phyloP scores from a whole-genome alignment of 805 yeast species.

The Suhomyces canberraensis region DNA sequence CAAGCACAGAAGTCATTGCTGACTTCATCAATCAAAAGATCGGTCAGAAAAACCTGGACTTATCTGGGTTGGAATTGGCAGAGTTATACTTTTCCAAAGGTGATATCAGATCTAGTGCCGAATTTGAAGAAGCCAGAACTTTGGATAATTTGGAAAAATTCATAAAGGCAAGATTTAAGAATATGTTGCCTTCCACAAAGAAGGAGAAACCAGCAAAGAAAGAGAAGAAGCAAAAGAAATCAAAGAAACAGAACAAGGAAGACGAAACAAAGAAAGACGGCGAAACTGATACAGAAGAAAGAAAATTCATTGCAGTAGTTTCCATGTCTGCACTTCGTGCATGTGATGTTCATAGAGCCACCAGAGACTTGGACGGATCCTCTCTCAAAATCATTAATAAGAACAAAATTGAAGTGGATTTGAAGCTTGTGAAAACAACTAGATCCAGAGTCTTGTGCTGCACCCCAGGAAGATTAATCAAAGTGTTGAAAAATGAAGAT shows the following conservation, averaged over 20 bases:
- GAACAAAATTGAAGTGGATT: conserved; percentile 66
- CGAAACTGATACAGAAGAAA: conserved; percentile 18
- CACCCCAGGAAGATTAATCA: conserved; percentile 59
- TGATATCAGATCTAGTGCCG: conserved; percentile 61
- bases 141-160: conserved; percentile 56
- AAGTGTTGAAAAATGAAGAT: conserved; percentile 44
- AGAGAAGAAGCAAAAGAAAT: conserved; percentile 17
- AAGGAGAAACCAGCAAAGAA: conserved; percentile 27
- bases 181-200: conserved; percentile 40
- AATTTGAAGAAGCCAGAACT: conserved; percentile 50
- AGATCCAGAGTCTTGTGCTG: conserved; percentile 53
- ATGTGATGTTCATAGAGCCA: conserved; percentile 75
- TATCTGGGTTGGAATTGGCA: conserved; percentile 71
- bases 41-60: conserved; percentile 57
- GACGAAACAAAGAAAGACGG: conserved; percentile 14
- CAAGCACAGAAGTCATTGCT: conserved; percentile 56
- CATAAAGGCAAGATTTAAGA: conserved; percentile 47
- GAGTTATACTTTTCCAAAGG: conserved; percentile 58
- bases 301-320: conserved; percentile 50
- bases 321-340: conserved; percentile 83
- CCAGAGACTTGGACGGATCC: conserved; percentile 45
- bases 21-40: conserved; percentile 64
- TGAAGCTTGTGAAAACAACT: conserved; percentile 42
- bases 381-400: conserved; percentile 73
- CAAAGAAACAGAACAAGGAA: conserved; percentile 8